These are phyloP conservation scores for Candida sojae DNA, from an alignment of 1,139 yeast genomes.

Conservation along the genomic window DNA sequence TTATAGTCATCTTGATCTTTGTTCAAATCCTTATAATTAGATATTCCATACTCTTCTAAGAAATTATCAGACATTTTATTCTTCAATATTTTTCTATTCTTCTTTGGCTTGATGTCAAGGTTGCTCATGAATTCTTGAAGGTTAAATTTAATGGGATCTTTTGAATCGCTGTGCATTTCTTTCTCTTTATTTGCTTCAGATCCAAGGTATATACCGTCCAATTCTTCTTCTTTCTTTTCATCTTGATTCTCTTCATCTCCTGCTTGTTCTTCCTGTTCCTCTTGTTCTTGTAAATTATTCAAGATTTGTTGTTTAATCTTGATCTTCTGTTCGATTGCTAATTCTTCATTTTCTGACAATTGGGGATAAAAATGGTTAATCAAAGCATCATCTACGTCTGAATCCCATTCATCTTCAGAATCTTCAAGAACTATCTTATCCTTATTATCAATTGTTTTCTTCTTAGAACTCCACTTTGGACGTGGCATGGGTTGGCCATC, in stretches of 20 bases:
- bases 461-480: conserved; percentile 43
- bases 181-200: conserved; percentile 14
- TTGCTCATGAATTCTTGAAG: conserved; percentile 29
- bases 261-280: conserved; percentile 13
- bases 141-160: conserved; percentile 14
- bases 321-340: conserved; percentile 36
- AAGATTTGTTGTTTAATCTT: conserved; percentile 42
- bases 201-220: conserved; percentile 44
- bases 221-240: conserved; percentile 14
- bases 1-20: conserved; percentile 31
- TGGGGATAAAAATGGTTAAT: conserved; percentile 45
- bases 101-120: conserved; percentile 20
- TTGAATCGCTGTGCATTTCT: conserved; percentile 6
- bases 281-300: conserved; percentile 25
- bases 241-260: conserved; percentile 7
- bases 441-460: conserved; percentile 12
- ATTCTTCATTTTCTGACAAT: conserved; percentile 30
- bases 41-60: conserved; percentile 44
- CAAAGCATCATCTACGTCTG: conserved; percentile 45
- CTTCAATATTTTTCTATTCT: conserved; percentile 32
- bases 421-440: conserved; percentile 26
- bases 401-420: conserved; percentile 45
- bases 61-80: conserved; percentile 35
- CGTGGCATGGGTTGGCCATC: conserved; percentile 10
- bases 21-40: conserved; percentile 29